Evolutionary conservation across 768 basidiomycete species (phyloP), one percentile per base, ranked within the genome.

Genomic region (Cubamyces lactineus): DNA sequence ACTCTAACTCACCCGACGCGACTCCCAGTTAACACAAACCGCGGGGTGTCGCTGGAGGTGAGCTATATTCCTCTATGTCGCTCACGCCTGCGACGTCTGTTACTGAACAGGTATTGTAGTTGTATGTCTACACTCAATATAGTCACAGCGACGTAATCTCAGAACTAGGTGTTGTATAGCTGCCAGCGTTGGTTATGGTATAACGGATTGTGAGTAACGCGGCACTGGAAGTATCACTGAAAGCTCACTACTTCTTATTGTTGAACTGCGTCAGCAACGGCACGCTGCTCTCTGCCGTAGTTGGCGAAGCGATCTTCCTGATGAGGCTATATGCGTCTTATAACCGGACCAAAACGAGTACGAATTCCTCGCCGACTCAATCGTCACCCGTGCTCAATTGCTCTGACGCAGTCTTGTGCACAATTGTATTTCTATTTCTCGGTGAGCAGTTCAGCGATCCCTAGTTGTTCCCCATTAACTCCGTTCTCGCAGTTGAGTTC

Each of bases 321-420:
- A 38, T 62, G 61, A 34, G 61, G 30, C 17, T 62, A 26, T 62
- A 62, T 50, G 61, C 61, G 26, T 51, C 61, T 1, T 62, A 62
- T 40, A 41, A 56, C 9, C 54, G 40, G 2, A 62, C 39, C 30
- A 62, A 51, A 17, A 40, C 38, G 13, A 42, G 61, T 62, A 16
- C 41, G 55, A 51, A 16, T 7, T 7, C 26, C 12, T 40, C 4
- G 30, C 9, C 23, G 5, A 12, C n/a, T n/a, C n/a, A n/a, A n/a
- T n/a, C n/a, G n/a, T n/a, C n/a, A n/a, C n/a, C n/a, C n/a, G n/a
- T n/a, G n/a, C n/a, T n/a, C n/a, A n/a, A n/a, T n/a, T n/a, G n/a
- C n/a, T n/a, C n/a, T n/a, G n/a, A n/a, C n/a, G 1, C 24, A 62
- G 61, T 62, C 24, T 21, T 62, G 1, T 13, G 28, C 11, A 53